Evolutionary conservation across 768 basidiomycete species (phyloP).

Genomic region (Amanita rimosa): DNA sequence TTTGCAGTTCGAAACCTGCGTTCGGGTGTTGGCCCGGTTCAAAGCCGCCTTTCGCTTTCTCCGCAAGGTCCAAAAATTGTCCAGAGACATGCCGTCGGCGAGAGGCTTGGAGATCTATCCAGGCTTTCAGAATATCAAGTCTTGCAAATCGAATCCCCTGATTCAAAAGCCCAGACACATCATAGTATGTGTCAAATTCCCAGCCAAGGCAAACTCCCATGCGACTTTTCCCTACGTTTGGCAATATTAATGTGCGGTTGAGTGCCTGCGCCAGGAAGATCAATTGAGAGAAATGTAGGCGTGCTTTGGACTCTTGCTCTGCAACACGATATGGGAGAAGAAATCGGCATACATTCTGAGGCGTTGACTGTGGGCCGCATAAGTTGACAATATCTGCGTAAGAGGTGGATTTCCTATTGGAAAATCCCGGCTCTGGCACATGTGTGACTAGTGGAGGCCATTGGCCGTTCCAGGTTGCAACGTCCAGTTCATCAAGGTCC

Average conservation of each 20-base stretch:
- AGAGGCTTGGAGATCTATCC: constrained; percentile 11
- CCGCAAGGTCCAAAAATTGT: not conserved
- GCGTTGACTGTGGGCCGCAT: not conserved
- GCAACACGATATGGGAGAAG: constrained; percentile 37
- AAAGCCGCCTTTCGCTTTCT: not conserved
- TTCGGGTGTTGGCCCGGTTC: not conserved
- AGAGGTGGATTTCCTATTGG: not conserved
- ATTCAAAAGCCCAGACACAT: constrained; percentile 14
- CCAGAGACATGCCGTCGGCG: not conserved
- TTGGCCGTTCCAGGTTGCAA: not conserved
- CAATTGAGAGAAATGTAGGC: constrained; percentile 43
- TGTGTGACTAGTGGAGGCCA: constrained; percentile 25
- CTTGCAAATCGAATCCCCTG: not conserved
- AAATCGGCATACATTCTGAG: constrained; percentile 25
- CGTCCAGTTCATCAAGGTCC: constrained; percentile 2
- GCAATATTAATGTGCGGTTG: constrained; percentile 48
- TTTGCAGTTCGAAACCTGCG: not conserved
- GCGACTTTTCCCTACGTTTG: constrained; percentile 46
- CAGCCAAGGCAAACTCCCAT: constrained; percentile 39
- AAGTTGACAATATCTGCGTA: not conserved
- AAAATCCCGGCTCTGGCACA: constrained; percentile 16
- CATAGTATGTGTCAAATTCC: constrained; percentile 42
- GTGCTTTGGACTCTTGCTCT: constrained; percentile 51
- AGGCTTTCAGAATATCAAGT: constrained; percentile 4
- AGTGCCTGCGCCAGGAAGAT: constrained; percentile 33